Percentiles rank a stretch among this genome's conserved stretches.
These are phyloP conservation scores for Kwoniella europaea DNA, from an alignment of 768 basidiomycete genomes.

Conservation along the genomic window DNA sequence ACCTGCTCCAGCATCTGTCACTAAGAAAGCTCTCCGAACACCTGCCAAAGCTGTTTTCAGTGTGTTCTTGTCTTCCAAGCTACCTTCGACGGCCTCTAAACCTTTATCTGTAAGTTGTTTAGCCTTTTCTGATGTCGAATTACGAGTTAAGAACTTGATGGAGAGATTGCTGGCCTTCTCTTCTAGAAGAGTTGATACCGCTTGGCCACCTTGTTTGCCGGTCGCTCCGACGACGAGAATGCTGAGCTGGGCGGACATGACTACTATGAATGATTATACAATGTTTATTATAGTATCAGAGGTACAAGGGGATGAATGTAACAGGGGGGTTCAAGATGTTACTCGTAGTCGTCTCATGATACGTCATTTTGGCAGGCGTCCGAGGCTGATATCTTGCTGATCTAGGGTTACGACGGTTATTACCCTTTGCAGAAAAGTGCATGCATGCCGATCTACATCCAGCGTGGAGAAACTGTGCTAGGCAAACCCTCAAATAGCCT, in stretches of 20 bases:
- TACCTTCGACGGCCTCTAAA: constrained; percentile 41
- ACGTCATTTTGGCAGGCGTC: no score
- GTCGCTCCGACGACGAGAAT: constrained; percentile 19
- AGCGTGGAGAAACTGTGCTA: no score
- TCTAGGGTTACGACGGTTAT: no score
- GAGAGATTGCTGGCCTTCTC: not conserved
- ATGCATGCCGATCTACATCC: no score
- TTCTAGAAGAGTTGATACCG: not conserved
- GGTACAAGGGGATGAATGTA: no score
- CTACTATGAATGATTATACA: no score
- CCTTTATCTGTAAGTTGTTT: constrained; percentile 34
- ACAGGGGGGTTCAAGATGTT: no score
- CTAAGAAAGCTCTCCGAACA: constrained; percentile 42
- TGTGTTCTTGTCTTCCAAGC: constrained; percentile 18
- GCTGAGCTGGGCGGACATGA: constrained; percentile 8
- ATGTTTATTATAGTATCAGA: no score
- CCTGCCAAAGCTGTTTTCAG: constrained; percentile 38
- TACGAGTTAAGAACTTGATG: constrained; percentile 48
- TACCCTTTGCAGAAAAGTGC: no score
- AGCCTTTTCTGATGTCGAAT: constrained; percentile 30
- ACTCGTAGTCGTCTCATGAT: no score
- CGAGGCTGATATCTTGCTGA: no score
- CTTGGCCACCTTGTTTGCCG: constrained; percentile 20
- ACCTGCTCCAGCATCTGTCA: constrained; percentile 28
- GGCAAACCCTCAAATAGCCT: no score